Evolutionary conservation across 306 rosid species (phyloP).

Genomic region (Chamaecrista fasciculata): DNA sequence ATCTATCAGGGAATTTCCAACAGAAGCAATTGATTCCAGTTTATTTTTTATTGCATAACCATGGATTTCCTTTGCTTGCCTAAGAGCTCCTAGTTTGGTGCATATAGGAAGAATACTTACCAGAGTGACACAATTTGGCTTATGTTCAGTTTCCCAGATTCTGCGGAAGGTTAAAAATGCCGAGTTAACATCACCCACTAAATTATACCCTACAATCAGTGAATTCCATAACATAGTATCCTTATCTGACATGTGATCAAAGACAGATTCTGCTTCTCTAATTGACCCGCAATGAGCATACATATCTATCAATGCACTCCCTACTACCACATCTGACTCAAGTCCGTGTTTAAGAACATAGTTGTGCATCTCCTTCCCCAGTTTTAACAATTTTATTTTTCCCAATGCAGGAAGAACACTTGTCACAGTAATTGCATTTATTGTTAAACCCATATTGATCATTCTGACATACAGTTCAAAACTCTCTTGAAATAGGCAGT

Average conservation of each 20-base stretch:
- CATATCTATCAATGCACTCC: conserved; percentile 44
- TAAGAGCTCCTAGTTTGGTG: conserved; percentile 40
- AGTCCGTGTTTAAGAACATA: conserved; percentile 39
- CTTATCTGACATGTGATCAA: conserved; percentile 32
- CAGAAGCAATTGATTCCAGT: conserved; percentile 22
- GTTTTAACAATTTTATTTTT: conserved; percentile 43
- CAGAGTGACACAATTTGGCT: conserved; percentile 48
- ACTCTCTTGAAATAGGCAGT: conserved; percentile 32
- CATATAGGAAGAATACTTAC: conserved; percentile 47
- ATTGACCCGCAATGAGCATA: conserved; percentile 46
- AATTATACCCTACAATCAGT: conserved; percentile 42
- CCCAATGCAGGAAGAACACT: conserved; percentile 45
- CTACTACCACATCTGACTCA: conserved; percentile 35
- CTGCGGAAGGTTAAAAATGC: conserved; percentile 33
- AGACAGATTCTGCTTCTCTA: conserved; percentile 36
- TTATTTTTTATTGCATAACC: conserved; percentile 43
- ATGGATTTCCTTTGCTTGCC: conserved; percentile 51
- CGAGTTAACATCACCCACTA: conserved; percentile 32
- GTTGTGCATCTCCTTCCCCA: conserved; percentile 42
- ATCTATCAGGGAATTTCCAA: conserved; percentile 45
- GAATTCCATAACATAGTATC: conserved; percentile 43
- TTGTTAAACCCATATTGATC: conserved; percentile 32
- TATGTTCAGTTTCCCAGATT: conserved; percentile 33
- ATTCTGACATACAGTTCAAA: conserved; percentile 32
- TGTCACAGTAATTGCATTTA: conserved; percentile 35